Conservation (phyloP, 352 stramenopile species). For the Globisporangium parvum region DNA sequence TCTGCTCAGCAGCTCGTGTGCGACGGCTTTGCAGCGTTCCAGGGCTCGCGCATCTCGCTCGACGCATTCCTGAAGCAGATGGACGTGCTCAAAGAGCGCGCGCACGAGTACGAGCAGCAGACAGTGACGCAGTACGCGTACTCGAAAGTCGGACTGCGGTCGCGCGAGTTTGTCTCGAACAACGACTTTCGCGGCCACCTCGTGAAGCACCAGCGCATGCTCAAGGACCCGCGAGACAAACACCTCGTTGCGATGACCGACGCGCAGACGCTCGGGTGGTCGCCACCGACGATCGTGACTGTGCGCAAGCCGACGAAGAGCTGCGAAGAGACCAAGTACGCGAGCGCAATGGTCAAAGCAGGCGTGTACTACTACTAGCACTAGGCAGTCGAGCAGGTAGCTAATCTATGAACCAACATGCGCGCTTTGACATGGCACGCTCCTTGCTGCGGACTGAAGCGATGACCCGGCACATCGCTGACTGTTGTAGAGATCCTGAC, state of each 20-base stretch:
- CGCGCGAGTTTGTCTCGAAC: conserved; percentile 55
- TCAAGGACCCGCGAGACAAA: conserved; percentile 40
- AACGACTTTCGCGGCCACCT: conserved; percentile 41
- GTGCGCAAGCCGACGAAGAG: conserved; percentile 50
- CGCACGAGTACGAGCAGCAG: conserved; percentile 26
- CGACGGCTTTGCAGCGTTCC: conserved; percentile 15
- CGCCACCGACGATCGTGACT: conserved; percentile 32
- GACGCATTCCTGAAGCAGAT: conserved; percentile 29
- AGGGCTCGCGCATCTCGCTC: conserved; percentile 11
- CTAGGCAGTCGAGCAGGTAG: too few relatives aligned
- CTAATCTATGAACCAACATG: too few relatives aligned
- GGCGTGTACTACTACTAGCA: conserved; percentile 67
- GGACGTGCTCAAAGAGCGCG: conserved; percentile 21
- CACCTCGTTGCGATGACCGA: conserved; percentile 40
- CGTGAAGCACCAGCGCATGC: conserved; percentile 54
- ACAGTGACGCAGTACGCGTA: conserved; percentile 25
- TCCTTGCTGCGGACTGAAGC: too few relatives aligned
- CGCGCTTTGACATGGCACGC: too few relatives aligned
- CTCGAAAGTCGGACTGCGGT: conserved; percentile 23
- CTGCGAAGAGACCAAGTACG: conserved; percentile 63
- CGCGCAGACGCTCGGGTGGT: conserved; percentile 47
- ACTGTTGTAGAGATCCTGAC: too few relatives aligned
- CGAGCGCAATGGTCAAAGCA: conserved; percentile 69
- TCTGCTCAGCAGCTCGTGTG: conserved; percentile 17
- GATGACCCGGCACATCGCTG: too few relatives aligned